Conservation (phyloP, 177 flowering plant genomes). For the Vitis hybrid region DNA sequence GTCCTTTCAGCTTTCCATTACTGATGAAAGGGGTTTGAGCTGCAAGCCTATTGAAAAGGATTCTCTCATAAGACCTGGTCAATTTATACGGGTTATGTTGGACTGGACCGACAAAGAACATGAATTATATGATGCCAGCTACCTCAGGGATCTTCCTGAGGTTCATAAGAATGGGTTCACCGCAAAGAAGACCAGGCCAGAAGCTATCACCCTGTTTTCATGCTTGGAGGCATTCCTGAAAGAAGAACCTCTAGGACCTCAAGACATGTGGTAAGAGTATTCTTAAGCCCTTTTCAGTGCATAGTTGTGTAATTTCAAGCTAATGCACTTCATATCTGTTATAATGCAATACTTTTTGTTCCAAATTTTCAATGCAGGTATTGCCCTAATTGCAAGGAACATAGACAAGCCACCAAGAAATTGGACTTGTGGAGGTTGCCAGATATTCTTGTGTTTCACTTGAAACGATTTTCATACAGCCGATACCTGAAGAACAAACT, state of each 20-base stretch:
- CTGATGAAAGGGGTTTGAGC: constrained; percentile 49
- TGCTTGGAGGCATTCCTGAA: constrained; percentile 90
- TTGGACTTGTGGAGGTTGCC: constrained; percentile 97
- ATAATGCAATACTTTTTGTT: background rate
- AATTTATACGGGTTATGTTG: constrained; percentile 41
- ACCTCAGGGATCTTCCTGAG: constrained; percentile 75
- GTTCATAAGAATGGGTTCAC: constrained; percentile 64
- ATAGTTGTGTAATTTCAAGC: background rate
- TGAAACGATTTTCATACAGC: constrained; percentile 91
- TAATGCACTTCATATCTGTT: background rate
- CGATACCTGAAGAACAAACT: constrained; percentile 86
- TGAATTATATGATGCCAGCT: constrained; percentile 68
- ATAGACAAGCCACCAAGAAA: constrained; percentile 91
- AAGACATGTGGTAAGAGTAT: constrained; percentile 87
- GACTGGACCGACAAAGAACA: constrained; percentile 82
- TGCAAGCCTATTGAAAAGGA: constrained; percentile 47
- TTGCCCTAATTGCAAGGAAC: constrained; percentile 93
- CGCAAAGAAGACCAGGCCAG: constrained; percentile 69
- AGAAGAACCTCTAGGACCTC: constrained; percentile 95
- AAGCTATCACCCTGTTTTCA: constrained; percentile 78
- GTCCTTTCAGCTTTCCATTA: constrained; percentile 51
- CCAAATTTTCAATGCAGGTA: constrained; percentile 59
- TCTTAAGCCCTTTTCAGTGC: background rate
- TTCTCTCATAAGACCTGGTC: constrained; percentile 34
- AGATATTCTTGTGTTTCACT: constrained; percentile 85